Conservation (phyloP, 75 land plant genomes). For the Ceratopteris richardii region DNA sequence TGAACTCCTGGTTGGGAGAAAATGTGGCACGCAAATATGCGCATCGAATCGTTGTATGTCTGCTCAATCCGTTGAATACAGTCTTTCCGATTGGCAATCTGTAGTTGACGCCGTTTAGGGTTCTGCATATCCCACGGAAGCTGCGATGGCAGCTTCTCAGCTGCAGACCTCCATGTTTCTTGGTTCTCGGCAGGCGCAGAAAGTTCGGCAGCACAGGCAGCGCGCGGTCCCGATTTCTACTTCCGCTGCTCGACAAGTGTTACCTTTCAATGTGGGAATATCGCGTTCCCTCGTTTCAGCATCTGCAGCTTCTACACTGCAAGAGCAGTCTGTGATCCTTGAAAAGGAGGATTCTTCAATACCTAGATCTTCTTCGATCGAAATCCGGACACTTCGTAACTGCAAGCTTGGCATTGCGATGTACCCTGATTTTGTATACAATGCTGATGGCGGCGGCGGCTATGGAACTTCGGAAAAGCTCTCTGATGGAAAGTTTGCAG, state of each 20-base stretch:
- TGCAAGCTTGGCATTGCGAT: conserved; percentile 76
- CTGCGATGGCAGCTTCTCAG: conserved; percentile 4
- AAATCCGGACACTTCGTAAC: conserved; percentile 45
- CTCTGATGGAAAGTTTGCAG: conserved; percentile 1
- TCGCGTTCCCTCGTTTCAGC: no score
- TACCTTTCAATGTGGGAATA: no score
- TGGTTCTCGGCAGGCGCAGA: background rate
- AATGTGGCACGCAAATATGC: no score
- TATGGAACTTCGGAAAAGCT: conserved; percentile 21
- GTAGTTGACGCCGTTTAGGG: no score
- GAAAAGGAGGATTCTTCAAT: conserved; percentile 9
- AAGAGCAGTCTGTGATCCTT: background rate
- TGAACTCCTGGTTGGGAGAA: no score
- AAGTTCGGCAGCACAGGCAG: background rate
- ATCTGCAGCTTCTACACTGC: background rate
- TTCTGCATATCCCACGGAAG: no score
- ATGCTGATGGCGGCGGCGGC: conserved; percentile 63
- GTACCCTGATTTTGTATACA: conserved; percentile 85
- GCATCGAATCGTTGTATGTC: no score
- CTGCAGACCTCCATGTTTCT: background rate
- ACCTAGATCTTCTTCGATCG: conserved; percentile 3
- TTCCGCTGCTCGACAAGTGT: background rate
- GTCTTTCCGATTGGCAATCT: no score
- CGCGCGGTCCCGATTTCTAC: background rate
- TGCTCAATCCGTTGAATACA: no score